phyloP scores from a whole-genome alignment of 2,329 filamentous ascomycete genomes.

The Fusarium verticillioides region DNA sequence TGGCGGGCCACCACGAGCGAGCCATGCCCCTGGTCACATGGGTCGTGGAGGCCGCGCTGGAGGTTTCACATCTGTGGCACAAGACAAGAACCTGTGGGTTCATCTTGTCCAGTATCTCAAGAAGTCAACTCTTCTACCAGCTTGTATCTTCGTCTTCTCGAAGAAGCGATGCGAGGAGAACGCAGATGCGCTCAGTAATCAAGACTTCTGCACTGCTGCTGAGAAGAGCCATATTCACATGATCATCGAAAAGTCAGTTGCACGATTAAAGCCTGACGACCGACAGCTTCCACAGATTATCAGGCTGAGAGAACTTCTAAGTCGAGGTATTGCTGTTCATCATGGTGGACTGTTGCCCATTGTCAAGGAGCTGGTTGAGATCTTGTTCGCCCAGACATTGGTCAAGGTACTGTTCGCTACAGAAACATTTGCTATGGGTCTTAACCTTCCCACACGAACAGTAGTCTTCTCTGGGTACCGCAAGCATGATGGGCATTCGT shows the following conservation, averaged over 20 bases:
- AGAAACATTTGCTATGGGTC: conserved; percentile 98
- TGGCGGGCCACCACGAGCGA: conserved; percentile 64
- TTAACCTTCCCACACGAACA: conserved; percentile 94
- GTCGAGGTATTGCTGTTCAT: conserved; percentile 92
- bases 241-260: conserved; percentile 95
- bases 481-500: conserved; percentile 93
- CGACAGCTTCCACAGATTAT: conserved; percentile 91
- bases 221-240: conserved; percentile 99
- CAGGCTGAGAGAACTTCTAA: conserved; percentile 83
- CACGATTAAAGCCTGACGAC: conserved; percentile 90
- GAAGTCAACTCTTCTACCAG: conserved; percentile 87
- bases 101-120: conserved; percentile 91
- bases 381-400: conserved; percentile 91
- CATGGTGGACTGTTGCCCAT: conserved; percentile 95
- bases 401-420: conserved; percentile 98
- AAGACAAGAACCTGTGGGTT: conserved; percentile 97
- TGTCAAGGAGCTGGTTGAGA: conserved; percentile 97
- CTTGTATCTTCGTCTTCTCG: conserved; percentile 98
- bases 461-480: conserved; percentile 98
- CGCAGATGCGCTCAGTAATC: conserved; percentile 91
- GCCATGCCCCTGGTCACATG: conserved; percentile 82
- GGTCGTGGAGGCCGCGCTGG: conserved; percentile 86
- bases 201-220: conserved; percentile 91
- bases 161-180: conserved; percentile 98
- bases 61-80: conserved; percentile 87